Percentiles rank a stretch among this genome's conserved stretches.
Conservation (phyloP, 805 yeast genomes). For the Yarrowia keelungensis region DNA sequence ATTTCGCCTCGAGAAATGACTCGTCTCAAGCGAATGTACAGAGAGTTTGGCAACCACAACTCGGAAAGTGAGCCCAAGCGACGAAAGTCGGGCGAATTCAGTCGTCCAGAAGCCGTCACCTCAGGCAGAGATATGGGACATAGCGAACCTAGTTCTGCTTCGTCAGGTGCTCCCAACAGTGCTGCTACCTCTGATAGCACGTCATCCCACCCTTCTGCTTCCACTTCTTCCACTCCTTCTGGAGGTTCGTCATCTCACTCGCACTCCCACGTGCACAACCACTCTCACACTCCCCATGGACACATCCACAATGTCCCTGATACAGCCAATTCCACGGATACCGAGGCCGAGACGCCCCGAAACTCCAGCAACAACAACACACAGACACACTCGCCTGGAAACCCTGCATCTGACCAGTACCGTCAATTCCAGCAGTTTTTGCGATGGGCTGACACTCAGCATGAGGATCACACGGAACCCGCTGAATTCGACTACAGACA, state of each 20-base stretch:
- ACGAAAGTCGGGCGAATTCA: slow-evolving; percentile 23
- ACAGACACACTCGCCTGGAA: background rate
- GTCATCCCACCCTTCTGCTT: too few species aligned
- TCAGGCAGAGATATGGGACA: background rate
- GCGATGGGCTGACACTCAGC: slow-evolving; percentile 33
- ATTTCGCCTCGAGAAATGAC: slow-evolving; percentile 20
- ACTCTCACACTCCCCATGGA: background rate
- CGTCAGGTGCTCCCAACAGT: background rate
- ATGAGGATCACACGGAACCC: slow-evolving; percentile 16
- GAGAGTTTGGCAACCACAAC: slow-evolving; percentile 16
- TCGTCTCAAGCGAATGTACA: slow-evolving; percentile 27
- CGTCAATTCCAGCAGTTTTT: slow-evolving; percentile 36
- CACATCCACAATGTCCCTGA: background rate
- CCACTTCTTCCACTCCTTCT: background rate
- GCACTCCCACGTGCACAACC: background rate
- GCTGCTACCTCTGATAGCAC: too few species aligned
- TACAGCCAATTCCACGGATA: slow-evolving; percentile 26
- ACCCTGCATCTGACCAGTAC: slow-evolving; percentile 33
- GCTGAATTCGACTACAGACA: slow-evolving; percentile 31
- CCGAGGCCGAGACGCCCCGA: background rate
- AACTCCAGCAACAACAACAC: too few species aligned
- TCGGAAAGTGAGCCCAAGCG: slow-evolving; percentile 7
- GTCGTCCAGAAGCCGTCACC: background rate
- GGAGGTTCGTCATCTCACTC: background rate
- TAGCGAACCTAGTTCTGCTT: background rate